Conservation (phyloP, 2,329 filamentous ascomycete genomes). For the Cercospora berteroae region DNA sequence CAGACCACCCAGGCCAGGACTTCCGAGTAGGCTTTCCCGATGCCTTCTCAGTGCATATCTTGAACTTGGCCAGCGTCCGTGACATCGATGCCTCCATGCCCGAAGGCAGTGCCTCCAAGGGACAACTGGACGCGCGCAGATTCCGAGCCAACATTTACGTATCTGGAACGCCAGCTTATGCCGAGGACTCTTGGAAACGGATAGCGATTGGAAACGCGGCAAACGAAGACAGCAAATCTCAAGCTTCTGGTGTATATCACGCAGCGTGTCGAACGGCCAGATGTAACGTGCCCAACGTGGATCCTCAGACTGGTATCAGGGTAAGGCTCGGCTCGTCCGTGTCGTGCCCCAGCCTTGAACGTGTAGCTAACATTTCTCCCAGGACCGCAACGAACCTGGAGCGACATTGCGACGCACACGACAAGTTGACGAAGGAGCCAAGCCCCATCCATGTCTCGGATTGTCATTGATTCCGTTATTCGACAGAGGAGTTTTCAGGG, state of each 20-base stretch:
- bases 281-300: constrained; percentile 70
- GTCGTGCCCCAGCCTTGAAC: not conserved
- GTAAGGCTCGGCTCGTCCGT: not conserved
- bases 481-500: constrained; percentile 28
- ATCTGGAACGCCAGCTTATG: constrained; percentile 61
- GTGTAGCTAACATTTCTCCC: not conserved
- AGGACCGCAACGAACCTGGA: constrained; percentile 36
- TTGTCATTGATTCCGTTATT: constrained; percentile 38
- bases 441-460: constrained; percentile 35
- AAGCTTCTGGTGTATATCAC: constrained; percentile 44
- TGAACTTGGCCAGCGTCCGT: constrained; percentile 64
- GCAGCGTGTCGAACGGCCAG: constrained; percentile 64
- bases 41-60: constrained; percentile 67
- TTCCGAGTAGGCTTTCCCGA: constrained; percentile 68
- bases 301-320: constrained; percentile 57
- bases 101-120: constrained; percentile 46
- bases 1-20: constrained; percentile 54
- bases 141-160: constrained; percentile 74
- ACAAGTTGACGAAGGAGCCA: constrained; percentile 35
- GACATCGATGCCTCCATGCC: constrained; percentile 59
- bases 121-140: constrained; percentile 58
- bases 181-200: constrained; percentile 68
- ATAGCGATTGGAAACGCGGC: constrained; percentile 47
- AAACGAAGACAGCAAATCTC: not conserved
- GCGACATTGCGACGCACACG: constrained; percentile 32